phyloP scores from a whole-genome alignment of 1,284 basidiomycete species.

The Tilletia caries region DNA sequence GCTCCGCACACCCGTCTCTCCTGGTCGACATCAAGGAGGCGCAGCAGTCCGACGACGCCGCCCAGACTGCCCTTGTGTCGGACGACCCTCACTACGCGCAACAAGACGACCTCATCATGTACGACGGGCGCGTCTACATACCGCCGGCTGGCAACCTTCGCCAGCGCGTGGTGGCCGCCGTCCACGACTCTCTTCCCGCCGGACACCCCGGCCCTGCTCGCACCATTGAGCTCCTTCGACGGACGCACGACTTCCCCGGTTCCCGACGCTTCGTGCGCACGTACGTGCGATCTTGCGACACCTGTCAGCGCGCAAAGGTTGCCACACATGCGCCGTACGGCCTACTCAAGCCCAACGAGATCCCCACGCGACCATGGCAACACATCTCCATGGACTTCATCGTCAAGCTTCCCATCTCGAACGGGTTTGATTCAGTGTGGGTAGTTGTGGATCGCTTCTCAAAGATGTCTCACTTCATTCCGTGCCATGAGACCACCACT shows the following conservation, averaged over 20 bases:
- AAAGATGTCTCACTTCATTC: constrained; percentile 22
- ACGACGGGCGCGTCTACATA: background rate
- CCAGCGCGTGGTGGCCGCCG: background rate
- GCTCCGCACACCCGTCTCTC: no score
- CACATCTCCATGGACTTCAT: constrained; percentile 10
- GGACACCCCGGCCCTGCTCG: background rate
- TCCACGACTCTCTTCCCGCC: background rate
- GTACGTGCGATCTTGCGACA: constrained; percentile 43
- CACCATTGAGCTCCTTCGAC: constrained; percentile 26
- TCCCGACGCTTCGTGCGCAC: constrained; percentile 47
- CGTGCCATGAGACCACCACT: constrained; percentile 47
- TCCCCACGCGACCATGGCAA: background rate
- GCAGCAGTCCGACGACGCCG: no score
- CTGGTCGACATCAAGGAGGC: no score
- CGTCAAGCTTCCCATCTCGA: background rate
- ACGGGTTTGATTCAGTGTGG: constrained; percentile 17
- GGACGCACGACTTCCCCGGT: constrained; percentile 54
- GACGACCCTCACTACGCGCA: no score
- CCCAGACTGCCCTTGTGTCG: no score
- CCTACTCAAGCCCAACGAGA: background rate
- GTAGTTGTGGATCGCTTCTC: constrained; percentile 18
- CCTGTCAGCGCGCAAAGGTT: background rate
- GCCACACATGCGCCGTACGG: background rate
- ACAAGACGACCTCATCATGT: no score
- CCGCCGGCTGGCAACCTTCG: background rate